Evolutionary conservation across 2,329 filamentous ascomycete genomes (phyloP).

Genomic region (Chaetomiaceae sp.): DNA sequence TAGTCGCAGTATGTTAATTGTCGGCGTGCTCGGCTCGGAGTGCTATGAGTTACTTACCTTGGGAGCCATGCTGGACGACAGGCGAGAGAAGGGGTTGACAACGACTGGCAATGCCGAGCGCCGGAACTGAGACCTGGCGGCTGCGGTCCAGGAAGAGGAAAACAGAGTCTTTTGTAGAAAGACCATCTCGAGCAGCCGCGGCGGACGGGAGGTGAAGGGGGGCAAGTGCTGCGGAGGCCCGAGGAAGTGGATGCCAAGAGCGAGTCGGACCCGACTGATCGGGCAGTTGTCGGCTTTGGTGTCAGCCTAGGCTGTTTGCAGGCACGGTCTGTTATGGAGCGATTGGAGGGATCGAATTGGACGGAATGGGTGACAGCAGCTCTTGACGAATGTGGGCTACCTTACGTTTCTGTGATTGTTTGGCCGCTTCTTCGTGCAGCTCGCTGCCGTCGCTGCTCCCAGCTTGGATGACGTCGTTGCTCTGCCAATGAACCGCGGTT

Average conservation of each 20-base stretch:
- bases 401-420: background rate
- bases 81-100: slow-evolving; percentile 22
- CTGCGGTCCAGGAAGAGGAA: slow-evolving; percentile 24
- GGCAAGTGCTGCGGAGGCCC: slow-evolving; percentile 6
- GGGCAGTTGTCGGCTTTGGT: background rate
- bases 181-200: slow-evolving; percentile 14
- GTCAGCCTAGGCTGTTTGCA: background rate
- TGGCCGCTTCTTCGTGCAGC: too few species aligned
- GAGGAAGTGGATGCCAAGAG: slow-evolving; percentile 11
- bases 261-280: background rate
- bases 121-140: slow-evolving; percentile 29
- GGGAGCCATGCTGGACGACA: slow-evolving; percentile 45
- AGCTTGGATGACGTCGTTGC: slow-evolving; percentile 16
- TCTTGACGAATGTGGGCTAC: background rate
- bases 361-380: too few species aligned
- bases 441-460: background rate
- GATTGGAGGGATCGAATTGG: background rate
- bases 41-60: slow-evolving; percentile 36
- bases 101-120: slow-evolving; percentile 27
- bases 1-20: slow-evolving; percentile 31
- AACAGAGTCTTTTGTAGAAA: slow-evolving; percentile 27
- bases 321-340: background rate
- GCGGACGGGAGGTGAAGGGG: background rate
- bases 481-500: slow-evolving; percentile 1
- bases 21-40: background rate